phyloP scores from a whole-genome alignment of 495 filamentous ascomycete species.

The Sabuloglossum arenarium region DNA sequence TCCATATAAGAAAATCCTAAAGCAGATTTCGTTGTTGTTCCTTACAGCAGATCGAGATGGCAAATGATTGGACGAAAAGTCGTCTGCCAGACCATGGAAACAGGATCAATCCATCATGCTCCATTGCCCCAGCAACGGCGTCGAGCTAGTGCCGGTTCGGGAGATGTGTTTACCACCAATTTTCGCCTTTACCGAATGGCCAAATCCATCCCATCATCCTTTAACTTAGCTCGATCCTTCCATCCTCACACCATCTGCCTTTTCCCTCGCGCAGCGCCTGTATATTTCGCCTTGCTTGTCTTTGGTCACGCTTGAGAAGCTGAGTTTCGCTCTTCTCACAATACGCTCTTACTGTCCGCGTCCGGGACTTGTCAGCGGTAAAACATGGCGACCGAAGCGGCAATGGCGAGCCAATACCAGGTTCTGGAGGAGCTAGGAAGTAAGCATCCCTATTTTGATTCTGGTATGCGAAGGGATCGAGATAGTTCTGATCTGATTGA shows the following conservation, averaged over 20 bases:
- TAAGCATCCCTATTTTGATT: constrained; percentile 24
- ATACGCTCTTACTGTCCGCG: background rate
- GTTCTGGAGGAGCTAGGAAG: constrained; percentile 84
- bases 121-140: no score
- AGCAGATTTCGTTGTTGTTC: no score
- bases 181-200: background rate
- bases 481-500: background rate
- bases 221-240: background rate
- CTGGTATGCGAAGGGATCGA: background rate
- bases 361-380: no score
- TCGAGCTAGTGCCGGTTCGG: no score
- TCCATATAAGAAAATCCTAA: no score
- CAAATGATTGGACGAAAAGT: no score
- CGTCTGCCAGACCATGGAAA: background rate
- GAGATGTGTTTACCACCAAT: background rate
- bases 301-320: background rate
- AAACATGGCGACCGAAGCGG: constrained; percentile 28
- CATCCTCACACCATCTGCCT: background rate
- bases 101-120: no score
- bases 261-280: no score
- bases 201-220: background rate
- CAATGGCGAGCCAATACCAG: constrained; percentile 66
- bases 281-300: no score
- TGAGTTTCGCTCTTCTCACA: background rate
- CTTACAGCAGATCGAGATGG: no score